Evolutionary conservation across 148 eudicot genomes (phyloP).

Genomic region (Talinum fruticosum): DNA sequence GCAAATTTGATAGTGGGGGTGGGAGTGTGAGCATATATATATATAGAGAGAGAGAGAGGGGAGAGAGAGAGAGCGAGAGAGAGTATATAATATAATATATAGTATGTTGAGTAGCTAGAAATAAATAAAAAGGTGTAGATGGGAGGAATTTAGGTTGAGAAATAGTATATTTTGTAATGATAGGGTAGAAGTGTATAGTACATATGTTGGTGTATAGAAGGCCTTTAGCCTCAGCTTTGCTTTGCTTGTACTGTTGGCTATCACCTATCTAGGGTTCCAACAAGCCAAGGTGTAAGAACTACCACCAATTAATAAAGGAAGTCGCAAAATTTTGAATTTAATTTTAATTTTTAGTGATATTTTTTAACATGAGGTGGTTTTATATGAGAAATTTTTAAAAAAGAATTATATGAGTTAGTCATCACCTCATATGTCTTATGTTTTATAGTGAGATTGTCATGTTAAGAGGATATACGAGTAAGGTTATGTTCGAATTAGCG

Average conservation of each 20-base stretch:
- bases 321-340: background rate
- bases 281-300: slow-evolving; percentile 16
- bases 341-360: too few relatives aligned
- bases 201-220: background rate
- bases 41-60: background rate
- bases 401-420: too few relatives aligned
- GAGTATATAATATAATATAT: background rate
- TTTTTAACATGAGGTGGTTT: too few relatives aligned
- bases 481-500: too few relatives aligned
- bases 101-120: too few relatives aligned
- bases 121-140: too few relatives aligned
- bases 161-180: too few relatives aligned
- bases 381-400: too few relatives aligned
- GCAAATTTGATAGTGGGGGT: background rate
- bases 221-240: slow-evolving; percentile 9
- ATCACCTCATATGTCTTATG: too few relatives aligned
- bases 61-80: background rate
- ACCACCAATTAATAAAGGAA: slow-evolving; percentile 3
- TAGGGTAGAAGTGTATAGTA: background rate
- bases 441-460: too few relatives aligned
- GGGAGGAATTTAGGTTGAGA: too few relatives aligned
- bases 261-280: slow-evolving; percentile 10
- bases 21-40: background rate
- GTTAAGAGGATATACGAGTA: too few relatives aligned
- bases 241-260: slow-evolving; percentile 30